Percentiles rank a stretch among this genome's conserved stretches.
phyloP scores from a whole-genome alignment of 176 grass and related monocot species.

The Oryza australiensis region DNA sequence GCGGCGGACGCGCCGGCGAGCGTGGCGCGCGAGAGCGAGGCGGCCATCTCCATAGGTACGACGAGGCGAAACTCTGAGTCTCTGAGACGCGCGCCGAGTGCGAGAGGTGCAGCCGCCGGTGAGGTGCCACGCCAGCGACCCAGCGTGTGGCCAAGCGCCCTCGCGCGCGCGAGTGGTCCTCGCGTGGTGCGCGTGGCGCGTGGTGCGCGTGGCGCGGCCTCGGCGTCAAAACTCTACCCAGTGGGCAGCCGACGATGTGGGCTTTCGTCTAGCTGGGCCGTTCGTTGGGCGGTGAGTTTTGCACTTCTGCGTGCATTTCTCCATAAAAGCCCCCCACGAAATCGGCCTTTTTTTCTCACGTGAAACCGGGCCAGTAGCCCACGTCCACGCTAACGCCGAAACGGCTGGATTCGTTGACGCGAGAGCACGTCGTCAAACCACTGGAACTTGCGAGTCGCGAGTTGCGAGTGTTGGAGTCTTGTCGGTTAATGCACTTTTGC shows the following conservation, averaged over 20 bases:
- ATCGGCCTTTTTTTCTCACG: background rate
- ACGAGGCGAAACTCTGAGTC: background rate
- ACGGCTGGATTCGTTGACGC: too few species aligned
- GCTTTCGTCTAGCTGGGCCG: background rate
- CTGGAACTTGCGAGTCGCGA: background rate
- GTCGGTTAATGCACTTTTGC: background rate
- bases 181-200: background rate
- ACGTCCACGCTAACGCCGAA: background rate
- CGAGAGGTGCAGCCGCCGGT: too few species aligned
- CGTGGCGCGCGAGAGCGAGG: constrained; percentile 8
- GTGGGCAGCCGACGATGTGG: background rate
- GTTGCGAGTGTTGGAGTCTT: background rate
- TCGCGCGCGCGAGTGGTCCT: background rate
- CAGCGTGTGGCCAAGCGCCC: background rate
- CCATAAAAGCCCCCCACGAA: background rate
- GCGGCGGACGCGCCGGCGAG: background rate
- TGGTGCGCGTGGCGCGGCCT: constrained; percentile 8
- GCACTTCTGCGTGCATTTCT: background rate
- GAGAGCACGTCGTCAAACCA: constrained; percentile 8
- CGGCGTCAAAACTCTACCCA: background rate
- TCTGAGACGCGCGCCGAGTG: too few species aligned
- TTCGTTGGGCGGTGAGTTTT: background rate
- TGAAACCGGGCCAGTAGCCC: background rate
- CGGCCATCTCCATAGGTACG: constrained; percentile 37
- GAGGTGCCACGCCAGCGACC: too few species aligned